Evolutionary conservation across 768 basidiomycete genomes (phyloP).

Genomic region (Chiua virens): DNA sequence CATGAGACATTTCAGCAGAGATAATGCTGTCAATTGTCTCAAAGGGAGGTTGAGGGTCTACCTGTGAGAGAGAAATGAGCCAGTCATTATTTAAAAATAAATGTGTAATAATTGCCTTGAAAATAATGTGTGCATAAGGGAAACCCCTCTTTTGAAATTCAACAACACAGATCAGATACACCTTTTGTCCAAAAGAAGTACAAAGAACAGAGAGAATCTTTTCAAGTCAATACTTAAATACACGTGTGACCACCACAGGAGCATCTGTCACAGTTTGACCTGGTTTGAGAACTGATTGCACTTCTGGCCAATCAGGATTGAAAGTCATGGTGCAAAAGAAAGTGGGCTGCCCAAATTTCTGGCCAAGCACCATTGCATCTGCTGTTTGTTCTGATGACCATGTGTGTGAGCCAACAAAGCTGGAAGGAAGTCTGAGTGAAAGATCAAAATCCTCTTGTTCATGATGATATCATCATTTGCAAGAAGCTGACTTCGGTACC

Average conservation of each 20-base stretch:
- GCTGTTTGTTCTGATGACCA: conserved; percentile 41
- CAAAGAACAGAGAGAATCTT: conserved; percentile 25
- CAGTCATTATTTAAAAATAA: too few relatives aligned
- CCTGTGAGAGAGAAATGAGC: not conserved
- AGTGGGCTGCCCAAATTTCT: conserved; percentile 27
- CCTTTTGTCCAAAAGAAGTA: conserved; percentile 25
- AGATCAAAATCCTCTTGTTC: too few relatives aligned
- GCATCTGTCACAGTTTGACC: conserved; percentile 37
- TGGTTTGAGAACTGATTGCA: conserved; percentile 24
- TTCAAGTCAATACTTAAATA: conserved; percentile 35
- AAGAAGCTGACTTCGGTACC: conserved; percentile 32
- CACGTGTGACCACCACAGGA: conserved; percentile 36
- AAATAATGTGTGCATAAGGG: conserved; percentile 42
- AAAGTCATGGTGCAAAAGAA: conserved; percentile 44
- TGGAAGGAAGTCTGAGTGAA: conserved; percentile 22
- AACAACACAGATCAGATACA: conserved; percentile 35
- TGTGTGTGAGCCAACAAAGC: conserved; percentile 33
- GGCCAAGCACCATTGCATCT: conserved; percentile 37
- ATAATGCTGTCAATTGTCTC: not conserved
- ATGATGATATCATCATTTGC: conserved; percentile 31
- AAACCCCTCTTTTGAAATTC: conserved; percentile 46
- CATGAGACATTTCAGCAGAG: not conserved
- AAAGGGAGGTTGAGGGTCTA: not conserved
- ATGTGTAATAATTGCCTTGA: conserved; percentile 20
- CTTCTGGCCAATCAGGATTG: conserved; percentile 43